Conservation (phyloP, 2,329 filamentous ascomycete genomes). For the Aspergillus chevalieri region DNA sequence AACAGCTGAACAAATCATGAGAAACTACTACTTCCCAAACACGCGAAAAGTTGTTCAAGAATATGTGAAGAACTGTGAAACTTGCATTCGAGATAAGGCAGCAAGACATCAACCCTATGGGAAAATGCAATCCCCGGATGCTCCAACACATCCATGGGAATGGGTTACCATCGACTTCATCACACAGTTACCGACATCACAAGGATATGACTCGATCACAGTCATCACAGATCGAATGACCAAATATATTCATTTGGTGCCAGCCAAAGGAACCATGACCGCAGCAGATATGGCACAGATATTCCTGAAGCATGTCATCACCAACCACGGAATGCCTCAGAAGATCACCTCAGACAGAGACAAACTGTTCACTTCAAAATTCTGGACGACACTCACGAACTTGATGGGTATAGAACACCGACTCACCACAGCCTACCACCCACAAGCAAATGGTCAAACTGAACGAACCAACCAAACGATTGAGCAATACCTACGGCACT, state of each 20-base stretch:
- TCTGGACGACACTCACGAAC: neutral
- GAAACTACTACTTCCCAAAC: neutral
- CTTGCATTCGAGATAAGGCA: neutral
- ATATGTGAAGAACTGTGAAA: neutral
- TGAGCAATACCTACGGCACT: constrained; percentile 6
- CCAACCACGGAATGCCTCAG: too few species aligned
- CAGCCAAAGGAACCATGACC: too few species aligned
- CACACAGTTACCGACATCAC: too few species aligned
- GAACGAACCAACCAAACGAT: constrained; percentile 3
- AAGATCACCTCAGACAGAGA: neutral
- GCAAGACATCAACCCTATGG: neutral
- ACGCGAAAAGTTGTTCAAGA: neutral
- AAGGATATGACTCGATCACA: too few species aligned
- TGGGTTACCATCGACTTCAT: too few species aligned
- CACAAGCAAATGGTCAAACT: constrained; percentile 1
- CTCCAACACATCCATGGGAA: too few species aligned
- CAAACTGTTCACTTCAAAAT: neutral
- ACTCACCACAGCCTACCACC: neutral
- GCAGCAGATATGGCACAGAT: too few species aligned
- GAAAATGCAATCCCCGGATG: neutral
- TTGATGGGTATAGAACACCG: neutral
- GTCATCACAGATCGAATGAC: too few species aligned
- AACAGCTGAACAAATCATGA: neutral
- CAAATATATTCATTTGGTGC: too few species aligned
- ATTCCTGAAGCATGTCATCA: too few species aligned